phyloP scores from a whole-genome alignment of 129 eudicot genomes.

The Deinandra increscens region DNA sequence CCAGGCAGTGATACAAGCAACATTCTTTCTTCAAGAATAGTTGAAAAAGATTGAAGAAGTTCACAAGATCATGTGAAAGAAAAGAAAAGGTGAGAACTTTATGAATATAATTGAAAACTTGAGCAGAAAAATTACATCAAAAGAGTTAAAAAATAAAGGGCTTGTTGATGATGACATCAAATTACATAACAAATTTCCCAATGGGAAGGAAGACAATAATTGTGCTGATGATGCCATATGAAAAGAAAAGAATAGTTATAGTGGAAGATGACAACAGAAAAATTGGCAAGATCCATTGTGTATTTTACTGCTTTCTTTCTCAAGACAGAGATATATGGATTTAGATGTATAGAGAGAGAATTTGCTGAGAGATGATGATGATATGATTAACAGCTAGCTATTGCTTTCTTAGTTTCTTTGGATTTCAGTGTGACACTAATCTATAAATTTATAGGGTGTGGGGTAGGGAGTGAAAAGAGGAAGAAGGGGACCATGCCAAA shows the following conservation, averaged over 20 bases:
- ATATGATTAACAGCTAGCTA: slow-evolving; percentile 2
- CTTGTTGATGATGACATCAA: slow-evolving; percentile 20
- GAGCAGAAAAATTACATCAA: slow-evolving; percentile 29
- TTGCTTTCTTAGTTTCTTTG: slow-evolving; percentile 16
- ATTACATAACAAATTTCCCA: slow-evolving; percentile 33
- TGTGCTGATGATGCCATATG: slow-evolving; percentile 33
- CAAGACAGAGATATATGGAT: slow-evolving; percentile 7
- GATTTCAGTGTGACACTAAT: neutral
- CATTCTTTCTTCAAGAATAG: slow-evolving; percentile 40
- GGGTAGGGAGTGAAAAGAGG: neutral
- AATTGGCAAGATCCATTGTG: slow-evolving; percentile 38
- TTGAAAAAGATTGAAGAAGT: slow-evolving; percentile 13
- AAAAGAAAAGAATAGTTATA: slow-evolving; percentile 26
- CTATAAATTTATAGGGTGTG: slow-evolving; percentile 1
- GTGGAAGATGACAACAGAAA: slow-evolving; percentile 53
- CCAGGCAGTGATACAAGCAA: slow-evolving; percentile 34
- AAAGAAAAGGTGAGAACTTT: slow-evolving; percentile 19
- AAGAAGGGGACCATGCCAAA: neutral
- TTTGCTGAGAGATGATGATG: neutral
- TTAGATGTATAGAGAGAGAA: neutral
- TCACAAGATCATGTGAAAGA: neutral
- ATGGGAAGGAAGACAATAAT: slow-evolving; percentile 32
- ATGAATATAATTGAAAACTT: slow-evolving; percentile 15
- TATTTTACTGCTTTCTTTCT: slow-evolving; percentile 21
- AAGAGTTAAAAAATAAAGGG: slow-evolving; percentile 31